Conservation (phyloP, 345 rosid genomes). For the Punica granatum region DNA sequence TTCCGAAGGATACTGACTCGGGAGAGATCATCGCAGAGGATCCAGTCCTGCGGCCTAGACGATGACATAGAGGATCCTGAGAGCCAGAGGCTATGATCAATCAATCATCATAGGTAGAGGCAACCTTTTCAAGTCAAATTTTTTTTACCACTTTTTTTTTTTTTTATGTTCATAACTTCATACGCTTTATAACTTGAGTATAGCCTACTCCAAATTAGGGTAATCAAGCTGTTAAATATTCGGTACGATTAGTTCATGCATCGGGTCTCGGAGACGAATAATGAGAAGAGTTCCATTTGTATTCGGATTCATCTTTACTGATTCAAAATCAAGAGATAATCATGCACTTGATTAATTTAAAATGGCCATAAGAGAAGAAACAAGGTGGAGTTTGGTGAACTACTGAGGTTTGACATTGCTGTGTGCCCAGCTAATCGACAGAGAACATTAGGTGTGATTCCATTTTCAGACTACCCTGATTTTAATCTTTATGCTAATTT, state of each 20-base stretch:
- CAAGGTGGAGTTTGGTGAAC: slow-evolving; percentile 1
- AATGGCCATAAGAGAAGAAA: neutral
- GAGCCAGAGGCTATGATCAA: slow-evolving; percentile 29
- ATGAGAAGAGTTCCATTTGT: neutral
- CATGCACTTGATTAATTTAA: neutral
- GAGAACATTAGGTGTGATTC: neutral
- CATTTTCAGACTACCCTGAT: neutral
- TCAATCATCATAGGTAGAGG: slow-evolving; percentile 4
- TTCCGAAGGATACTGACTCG: slow-evolving; percentile 32
- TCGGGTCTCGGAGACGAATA: too few species aligned
- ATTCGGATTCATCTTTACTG: neutral
- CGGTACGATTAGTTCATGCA: neutral
- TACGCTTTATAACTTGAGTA: neutral
- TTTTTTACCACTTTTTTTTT: neutral
- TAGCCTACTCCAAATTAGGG: neutral
- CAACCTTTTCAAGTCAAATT: neutral
- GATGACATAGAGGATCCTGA: slow-evolving; percentile 34
- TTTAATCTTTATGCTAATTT: neutral
- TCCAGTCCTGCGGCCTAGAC: slow-evolving; percentile 18
- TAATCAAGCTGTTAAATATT: neutral
- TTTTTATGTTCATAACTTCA: neutral
- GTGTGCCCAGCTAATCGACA: neutral
- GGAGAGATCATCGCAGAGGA: slow-evolving; percentile 38
- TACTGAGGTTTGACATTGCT: neutral
- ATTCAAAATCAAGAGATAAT: neutral